phyloP scores from a whole-genome alignment of 2,329 filamentous ascomycete species.

The Calonectria hawksworthii region DNA sequence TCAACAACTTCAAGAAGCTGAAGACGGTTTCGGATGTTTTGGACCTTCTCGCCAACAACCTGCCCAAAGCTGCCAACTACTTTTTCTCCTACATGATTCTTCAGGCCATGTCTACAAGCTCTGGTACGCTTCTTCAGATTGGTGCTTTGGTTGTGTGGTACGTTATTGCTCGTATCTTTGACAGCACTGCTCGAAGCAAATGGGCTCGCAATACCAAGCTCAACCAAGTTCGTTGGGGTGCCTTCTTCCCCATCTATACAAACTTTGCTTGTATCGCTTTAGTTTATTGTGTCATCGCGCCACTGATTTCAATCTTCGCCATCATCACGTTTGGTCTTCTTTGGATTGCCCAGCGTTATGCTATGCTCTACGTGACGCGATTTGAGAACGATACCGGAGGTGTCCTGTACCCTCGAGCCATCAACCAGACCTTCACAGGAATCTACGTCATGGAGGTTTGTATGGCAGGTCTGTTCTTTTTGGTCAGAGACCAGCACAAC shows the following conservation, averaged over 20 bases:
- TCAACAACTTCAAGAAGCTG: slow-evolving; percentile 62
- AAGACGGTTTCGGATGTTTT: slow-evolving; percentile 76
- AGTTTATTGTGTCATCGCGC: slow-evolving; percentile 90
- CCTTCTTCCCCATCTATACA: slow-evolving; percentile 95
- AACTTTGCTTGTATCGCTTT: slow-evolving; percentile 95
- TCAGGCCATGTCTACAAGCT: slow-evolving; percentile 91
- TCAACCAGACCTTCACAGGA: slow-evolving; percentile 96
- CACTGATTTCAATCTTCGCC: slow-evolving; percentile 92
- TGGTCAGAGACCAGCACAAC: slow-evolving; percentile 71
- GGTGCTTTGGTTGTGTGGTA: slow-evolving; percentile 86
- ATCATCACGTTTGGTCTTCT: slow-evolving; percentile 92
- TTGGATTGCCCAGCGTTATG: slow-evolving; percentile 97
- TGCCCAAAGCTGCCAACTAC: slow-evolving; percentile 92
- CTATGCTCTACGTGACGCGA: slow-evolving; percentile 93
- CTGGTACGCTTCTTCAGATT: slow-evolving; percentile 88
- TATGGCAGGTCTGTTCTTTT: slow-evolving; percentile 90
- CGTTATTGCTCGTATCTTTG: slow-evolving; percentile 82
- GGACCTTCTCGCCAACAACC: slow-evolving; percentile 78
- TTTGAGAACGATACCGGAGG: slow-evolving; percentile 94
- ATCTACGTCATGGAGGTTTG: slow-evolving; percentile 95
- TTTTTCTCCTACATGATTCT: slow-evolving; percentile 99
- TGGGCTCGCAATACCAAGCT: slow-evolving; percentile 88
- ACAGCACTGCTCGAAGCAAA: slow-evolving; percentile 86
- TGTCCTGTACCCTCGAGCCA: slow-evolving; percentile 89
- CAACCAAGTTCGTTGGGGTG: slow-evolving; percentile 87